Evolutionary conservation across 495 filamentous ascomycete genomes (phyloP).

Genomic region (Neurospora sp.): DNA sequence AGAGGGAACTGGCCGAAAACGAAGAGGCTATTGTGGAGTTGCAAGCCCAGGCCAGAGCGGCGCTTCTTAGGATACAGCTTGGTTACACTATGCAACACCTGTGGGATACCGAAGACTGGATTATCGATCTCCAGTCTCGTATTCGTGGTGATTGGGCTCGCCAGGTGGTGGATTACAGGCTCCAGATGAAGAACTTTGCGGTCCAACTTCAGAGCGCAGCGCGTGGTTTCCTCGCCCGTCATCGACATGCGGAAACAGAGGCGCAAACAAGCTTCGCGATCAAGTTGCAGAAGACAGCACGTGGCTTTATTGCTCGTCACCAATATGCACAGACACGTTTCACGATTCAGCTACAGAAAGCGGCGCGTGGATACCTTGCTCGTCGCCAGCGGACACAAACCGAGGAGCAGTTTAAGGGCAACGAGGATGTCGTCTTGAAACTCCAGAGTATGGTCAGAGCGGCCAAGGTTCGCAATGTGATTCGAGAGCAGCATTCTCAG

Average conservation of each 20-base stretch:
- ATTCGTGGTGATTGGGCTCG: conserved; percentile 62
- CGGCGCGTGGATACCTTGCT: conserved; percentile 67
- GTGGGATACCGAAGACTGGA: conserved; percentile 76
- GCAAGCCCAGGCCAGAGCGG: conserved; percentile 80
- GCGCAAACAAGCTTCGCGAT: conserved; percentile 53
- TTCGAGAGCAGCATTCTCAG: conserved; percentile 51
- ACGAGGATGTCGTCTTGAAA: conserved; percentile 59
- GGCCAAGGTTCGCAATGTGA: conserved; percentile 58
- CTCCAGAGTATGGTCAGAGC: conserved; percentile 82
- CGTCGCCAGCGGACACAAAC: conserved; percentile 52
- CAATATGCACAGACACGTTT: conserved; percentile 45
- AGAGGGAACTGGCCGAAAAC: conserved; percentile 70
- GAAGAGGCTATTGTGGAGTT: conserved; percentile 64
- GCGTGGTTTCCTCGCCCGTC: conserved; percentile 69
- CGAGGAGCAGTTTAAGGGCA: conserved; percentile 58
- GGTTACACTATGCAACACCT: conserved; percentile 76
- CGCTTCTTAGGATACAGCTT: conserved; percentile 63
- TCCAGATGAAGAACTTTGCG: conserved; percentile 71
- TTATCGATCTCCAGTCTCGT: conserved; percentile 73
- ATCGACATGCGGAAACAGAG: conserved; percentile 48
- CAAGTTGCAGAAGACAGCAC: conserved; percentile 63
- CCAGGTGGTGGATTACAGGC: conserved; percentile 66
- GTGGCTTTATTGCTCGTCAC: conserved; percentile 69
- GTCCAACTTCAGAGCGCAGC: conserved; percentile 65
- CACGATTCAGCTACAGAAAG: conserved; percentile 65